Conservation (phyloP, 1,284 basidiomycete genomes). For the Cerrena zonata region DNA sequence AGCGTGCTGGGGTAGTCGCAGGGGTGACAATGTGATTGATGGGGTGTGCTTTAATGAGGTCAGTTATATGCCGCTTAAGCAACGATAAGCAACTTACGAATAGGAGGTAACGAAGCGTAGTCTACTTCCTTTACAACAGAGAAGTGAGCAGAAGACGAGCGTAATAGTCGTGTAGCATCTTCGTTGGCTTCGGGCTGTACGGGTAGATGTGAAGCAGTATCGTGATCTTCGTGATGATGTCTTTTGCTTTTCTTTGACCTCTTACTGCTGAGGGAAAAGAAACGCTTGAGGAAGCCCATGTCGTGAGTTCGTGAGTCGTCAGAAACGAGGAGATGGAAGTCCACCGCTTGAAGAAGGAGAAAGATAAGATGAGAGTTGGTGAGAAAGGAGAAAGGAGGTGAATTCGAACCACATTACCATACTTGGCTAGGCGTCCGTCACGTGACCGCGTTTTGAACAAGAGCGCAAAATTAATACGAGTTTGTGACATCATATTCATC, state of each 20-base stretch:
- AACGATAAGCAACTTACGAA: conserved; percentile 48
- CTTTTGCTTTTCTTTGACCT: conserved; percentile 41
- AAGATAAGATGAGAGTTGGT: conserved; percentile 9
- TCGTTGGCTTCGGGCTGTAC: conserved; percentile 39
- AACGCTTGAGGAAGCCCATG: conserved; percentile 67
- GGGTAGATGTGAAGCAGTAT: conserved; percentile 23
- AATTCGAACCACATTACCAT: too few relatives aligned
- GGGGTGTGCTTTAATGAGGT: conserved; percentile 49
- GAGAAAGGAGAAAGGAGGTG: conserved; percentile 4
- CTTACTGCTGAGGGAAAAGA: conserved; percentile 65
- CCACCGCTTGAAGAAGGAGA: too few relatives aligned
- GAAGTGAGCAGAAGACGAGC: conserved; percentile 66
- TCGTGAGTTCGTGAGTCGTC: conserved; percentile 6
- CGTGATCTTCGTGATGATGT: conserved; percentile 15
- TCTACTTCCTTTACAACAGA: conserved; percentile 50
- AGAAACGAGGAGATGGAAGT: conserved; percentile 7
- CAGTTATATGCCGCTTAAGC: not conserved
- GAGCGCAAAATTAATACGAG: too few relatives aligned
- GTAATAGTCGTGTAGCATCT: conserved; percentile 52
- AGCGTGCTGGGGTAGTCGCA: conserved; percentile 35
- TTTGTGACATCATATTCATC: too few relatives aligned
- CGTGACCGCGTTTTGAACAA: too few relatives aligned
- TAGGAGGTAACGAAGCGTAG: conserved; percentile 52
- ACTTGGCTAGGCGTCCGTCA: too few relatives aligned
- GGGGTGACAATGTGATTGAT: conserved; percentile 52